Evolutionary conservation across 371 early-diverging fungal species (phyloP).

Genomic region (Mucor racemosus): DNA sequence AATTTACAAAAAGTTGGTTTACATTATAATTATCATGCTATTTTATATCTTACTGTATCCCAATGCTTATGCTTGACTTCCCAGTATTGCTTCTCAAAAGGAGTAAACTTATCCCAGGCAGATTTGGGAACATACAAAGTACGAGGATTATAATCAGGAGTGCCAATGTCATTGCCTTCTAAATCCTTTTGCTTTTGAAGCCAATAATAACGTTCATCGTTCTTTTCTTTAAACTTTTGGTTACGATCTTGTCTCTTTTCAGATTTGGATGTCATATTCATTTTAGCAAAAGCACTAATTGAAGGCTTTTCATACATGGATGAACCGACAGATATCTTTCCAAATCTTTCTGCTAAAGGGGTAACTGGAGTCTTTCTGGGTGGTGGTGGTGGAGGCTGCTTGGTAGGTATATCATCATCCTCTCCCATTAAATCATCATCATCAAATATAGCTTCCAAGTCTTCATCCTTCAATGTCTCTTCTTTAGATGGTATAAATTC

Average conservation of each 20-base stretch:
- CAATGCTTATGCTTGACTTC: slow-evolving; percentile 95
- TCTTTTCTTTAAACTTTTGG: slow-evolving; percentile 79
- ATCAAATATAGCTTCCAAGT: slow-evolving; percentile 14
- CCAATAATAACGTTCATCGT: slow-evolving; percentile 88
- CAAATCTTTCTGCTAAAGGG: slow-evolving; percentile 19
- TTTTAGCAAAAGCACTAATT: slow-evolving; percentile 6
- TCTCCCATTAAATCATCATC: slow-evolving; percentile 10
- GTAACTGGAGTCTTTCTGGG: slow-evolving; percentile 11
- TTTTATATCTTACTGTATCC: slow-evolving; percentile 76
- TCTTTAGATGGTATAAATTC: slow-evolving; percentile 13
- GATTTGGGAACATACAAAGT: slow-evolving; percentile 88
- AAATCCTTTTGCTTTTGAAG: slow-evolving; percentile 84
- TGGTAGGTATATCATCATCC: slow-evolving; percentile 4
- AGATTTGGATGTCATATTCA: slow-evolving; percentile 11
- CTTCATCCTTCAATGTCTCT: background rate
- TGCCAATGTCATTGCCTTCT: slow-evolving; percentile 66
- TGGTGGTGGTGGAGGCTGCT: background rate
- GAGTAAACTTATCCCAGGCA: slow-evolving; percentile 88
- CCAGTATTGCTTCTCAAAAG: slow-evolving; percentile 99
- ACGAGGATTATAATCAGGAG: slow-evolving; percentile 93
- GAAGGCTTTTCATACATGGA: slow-evolving; percentile 3
- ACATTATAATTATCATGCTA: background rate
- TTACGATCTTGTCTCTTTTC: slow-evolving; percentile 21
- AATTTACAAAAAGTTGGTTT: background rate
- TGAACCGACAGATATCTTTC: background rate